phyloP scores from a whole-genome alignment of 331 rosid species.

The Rosa hybrid region DNA sequence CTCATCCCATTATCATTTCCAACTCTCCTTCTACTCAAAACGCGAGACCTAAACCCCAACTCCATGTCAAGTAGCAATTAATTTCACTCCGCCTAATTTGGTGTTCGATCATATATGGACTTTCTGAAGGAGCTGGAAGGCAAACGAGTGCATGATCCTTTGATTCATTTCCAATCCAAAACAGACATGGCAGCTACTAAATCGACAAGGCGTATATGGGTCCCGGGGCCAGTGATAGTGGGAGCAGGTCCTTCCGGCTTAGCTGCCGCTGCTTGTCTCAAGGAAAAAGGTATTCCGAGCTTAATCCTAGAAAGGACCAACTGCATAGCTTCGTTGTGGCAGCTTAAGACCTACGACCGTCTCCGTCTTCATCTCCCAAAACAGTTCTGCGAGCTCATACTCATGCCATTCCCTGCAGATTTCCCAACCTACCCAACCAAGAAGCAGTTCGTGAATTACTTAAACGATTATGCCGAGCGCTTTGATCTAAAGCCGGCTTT shows the following conservation, averaged over 20 bases:
- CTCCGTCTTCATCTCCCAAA: constrained; percentile 96
- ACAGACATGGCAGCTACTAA: constrained; percentile 17
- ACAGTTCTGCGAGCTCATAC: constrained; percentile 75
- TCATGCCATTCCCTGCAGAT: constrained; percentile 69
- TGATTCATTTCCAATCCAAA: constrained; percentile 3
- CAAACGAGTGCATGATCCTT: constrained; percentile 57
- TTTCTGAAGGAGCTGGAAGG: constrained; percentile 70
- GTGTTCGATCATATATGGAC: constrained; percentile 39
- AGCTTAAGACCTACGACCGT: constrained; percentile 79
- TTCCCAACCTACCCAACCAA: constrained; percentile 86
- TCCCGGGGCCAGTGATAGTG: constrained; percentile 69
- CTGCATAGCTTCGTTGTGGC: constrained; percentile 93
- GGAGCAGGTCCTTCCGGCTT: constrained; percentile 98
- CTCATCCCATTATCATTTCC: background rate
- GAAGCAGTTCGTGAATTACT: constrained; percentile 68
- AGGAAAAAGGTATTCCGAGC: constrained; percentile 63
- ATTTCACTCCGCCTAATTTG: background rate
- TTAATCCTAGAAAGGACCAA: constrained; percentile 63
- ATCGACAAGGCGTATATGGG: constrained; percentile 19
- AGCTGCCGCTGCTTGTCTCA: constrained; percentile 89
- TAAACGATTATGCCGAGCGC: constrained; percentile 50
- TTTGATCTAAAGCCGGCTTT: constrained; percentile 61
- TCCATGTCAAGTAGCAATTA: background rate
- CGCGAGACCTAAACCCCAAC: background rate
- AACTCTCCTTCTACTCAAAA: background rate